Conservation (phyloP, 495 filamentous ascomycete genomes). For the Amphirosellinia nigrospora region DNA sequence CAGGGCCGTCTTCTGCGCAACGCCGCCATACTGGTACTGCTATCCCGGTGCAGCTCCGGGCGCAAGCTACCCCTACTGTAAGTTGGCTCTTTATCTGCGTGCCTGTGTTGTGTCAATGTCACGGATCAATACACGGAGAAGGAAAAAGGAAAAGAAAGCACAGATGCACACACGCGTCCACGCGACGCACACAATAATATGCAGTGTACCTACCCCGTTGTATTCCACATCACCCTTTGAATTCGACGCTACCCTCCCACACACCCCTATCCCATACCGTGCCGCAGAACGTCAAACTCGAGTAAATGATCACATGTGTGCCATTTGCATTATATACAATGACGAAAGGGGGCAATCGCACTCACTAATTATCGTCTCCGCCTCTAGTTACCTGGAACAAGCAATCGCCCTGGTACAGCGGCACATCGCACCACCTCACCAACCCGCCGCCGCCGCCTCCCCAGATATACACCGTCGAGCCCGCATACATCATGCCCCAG, state of each 20-base stretch:
- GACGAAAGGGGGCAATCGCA: not conserved
- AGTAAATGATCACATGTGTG: not conserved
- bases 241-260: not conserved
- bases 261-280: not conserved
- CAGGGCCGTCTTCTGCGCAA: not conserved
- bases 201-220: not conserved
- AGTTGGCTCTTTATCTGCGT: not conserved
- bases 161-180: not conserved
- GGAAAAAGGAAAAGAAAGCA: not conserved
- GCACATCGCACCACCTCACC: constrained; percentile 17
- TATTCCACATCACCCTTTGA: not conserved
- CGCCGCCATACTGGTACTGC: constrained; percentile 15
- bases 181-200: not conserved
- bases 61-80: not conserved
- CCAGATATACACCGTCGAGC: constrained; percentile 15
- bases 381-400: not conserved
- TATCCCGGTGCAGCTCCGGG: not conserved
- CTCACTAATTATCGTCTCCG: not conserved
- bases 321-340: not conserved
- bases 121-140: too few species aligned
- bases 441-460: constrained; percentile 17
- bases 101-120: not conserved
- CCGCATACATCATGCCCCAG: constrained; percentile 15
- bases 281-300: not conserved
- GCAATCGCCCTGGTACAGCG: constrained; percentile 4